A percentile compares a stretch with the other conserved stretches of the same genome.
Conservation (phyloP, 345 rosid genomes). For the Euphorbia lathyris region DNA sequence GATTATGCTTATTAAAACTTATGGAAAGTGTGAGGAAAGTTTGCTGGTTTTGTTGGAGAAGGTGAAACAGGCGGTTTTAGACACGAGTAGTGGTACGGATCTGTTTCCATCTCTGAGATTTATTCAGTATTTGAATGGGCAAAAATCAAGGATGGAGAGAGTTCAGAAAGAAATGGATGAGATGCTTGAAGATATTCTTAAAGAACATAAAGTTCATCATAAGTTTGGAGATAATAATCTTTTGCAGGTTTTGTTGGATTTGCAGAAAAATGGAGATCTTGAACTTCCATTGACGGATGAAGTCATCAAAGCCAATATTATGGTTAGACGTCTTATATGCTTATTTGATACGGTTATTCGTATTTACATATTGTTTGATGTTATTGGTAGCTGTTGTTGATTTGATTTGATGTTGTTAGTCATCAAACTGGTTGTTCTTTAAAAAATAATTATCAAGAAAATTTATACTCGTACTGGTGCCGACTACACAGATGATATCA, state of each 20-base stretch:
- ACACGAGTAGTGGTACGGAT: constrained; percentile 21
- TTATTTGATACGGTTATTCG: too few relatives aligned
- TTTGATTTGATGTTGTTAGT: too few relatives aligned
- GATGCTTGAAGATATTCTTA: constrained; percentile 1
- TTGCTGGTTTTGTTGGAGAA: constrained; percentile 1
- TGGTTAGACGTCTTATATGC: too few relatives aligned
- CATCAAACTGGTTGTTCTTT: too few relatives aligned
- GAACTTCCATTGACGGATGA: constrained; percentile 4
- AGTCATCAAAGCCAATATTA: constrained; percentile 18
- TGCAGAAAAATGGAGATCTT: constrained; percentile 6
- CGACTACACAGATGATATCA: too few relatives aligned
- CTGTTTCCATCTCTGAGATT: constrained; percentile 12
- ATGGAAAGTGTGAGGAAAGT: constrained; percentile 19
- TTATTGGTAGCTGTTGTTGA: too few relatives aligned
- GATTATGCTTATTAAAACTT: constrained; percentile 20
- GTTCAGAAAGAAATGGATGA: not conserved
- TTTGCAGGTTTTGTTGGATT: constrained; percentile 17
- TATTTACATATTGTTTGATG: too few relatives aligned
- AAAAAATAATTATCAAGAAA: too few relatives aligned
- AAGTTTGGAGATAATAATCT: not conserved
- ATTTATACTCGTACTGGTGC: too few relatives aligned
- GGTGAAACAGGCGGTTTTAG: not conserved
- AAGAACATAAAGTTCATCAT: not conserved
- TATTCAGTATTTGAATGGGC: not conserved
- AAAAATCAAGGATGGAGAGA: not conserved